phyloP scores from a whole-genome alignment of 108 stramenopile species.

The Cyclotella choctawhatcheeana region DNA sequence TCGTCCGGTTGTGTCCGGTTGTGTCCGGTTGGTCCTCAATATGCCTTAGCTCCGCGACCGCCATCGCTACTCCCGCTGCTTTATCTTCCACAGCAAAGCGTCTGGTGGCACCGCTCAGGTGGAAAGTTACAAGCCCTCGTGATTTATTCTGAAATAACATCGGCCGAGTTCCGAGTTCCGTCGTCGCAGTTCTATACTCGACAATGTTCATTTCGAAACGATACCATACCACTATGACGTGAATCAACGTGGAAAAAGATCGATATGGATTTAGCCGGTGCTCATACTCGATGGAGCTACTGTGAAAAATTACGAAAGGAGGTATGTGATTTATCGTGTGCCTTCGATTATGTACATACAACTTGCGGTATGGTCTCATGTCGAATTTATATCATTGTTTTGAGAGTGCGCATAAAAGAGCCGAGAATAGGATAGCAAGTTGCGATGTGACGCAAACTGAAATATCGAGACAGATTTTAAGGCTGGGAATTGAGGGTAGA shows the following conservation, averaged over 20 bases:
- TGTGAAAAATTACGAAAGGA: constrained; percentile 8
- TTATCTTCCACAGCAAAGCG: too few species aligned
- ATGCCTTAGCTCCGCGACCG: too few species aligned
- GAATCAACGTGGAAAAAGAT: constrained; percentile 29
- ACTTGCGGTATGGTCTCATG: constrained; percentile 17
- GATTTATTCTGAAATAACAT: constrained; percentile 19
- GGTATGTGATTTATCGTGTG: constrained; percentile 1
- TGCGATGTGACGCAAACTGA: constrained; percentile 27
- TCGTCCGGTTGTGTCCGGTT: too few species aligned
- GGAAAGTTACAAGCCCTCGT: background rate
- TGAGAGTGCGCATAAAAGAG: constrained; percentile 31
- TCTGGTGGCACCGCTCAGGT: too few species aligned
- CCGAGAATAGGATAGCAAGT: constrained; percentile 20
- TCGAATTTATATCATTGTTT: constrained; percentile 29
- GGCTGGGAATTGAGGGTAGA: constrained; percentile 4
- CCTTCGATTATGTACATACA: background rate
- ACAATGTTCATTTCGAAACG: constrained; percentile 28
- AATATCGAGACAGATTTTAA: constrained; percentile 8
- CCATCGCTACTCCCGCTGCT: too few species aligned
- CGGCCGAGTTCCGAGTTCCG: constrained; percentile 40
- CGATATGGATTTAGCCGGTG: constrained; percentile 31
- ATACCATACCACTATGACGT: constrained; percentile 7
- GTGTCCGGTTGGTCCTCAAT: too few species aligned
- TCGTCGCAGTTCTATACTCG: constrained; percentile 19
- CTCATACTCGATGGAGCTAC: constrained; percentile 28